Conservation (phyloP, 805 yeast genomes). For the Cyberlindnera euphorbiae region DNA sequence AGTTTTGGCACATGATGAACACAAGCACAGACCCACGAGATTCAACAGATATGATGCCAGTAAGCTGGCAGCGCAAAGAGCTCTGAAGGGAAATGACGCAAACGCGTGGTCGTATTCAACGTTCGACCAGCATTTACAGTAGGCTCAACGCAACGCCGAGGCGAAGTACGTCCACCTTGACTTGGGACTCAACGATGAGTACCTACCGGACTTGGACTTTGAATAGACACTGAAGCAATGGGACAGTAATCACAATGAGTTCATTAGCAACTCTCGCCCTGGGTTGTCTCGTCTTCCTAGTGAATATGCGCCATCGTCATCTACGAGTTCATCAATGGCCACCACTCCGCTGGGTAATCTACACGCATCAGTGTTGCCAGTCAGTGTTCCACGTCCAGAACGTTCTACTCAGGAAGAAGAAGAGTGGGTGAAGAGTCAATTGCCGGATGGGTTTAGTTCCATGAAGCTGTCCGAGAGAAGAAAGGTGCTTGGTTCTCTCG, state of each 20-base stretch:
- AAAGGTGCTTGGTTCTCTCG: conserved; percentile 32
- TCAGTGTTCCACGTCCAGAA: conserved; percentile 29
- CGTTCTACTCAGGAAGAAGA: conserved; percentile 22
- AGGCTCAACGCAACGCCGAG: conserved; percentile 1
- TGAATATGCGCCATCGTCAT: no score
- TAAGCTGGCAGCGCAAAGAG: background rate
- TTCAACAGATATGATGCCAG: conserved; percentile 2
- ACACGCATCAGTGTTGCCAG: conserved; percentile 34
- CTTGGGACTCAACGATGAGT: conserved; percentile 66
- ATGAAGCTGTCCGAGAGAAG: conserved; percentile 60
- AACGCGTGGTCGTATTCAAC: conserved; percentile 5
- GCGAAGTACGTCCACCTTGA: conserved; percentile 5
- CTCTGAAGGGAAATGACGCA: conserved; percentile 1
- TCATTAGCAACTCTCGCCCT: no score
- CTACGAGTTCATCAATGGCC: conserved; percentile 12
- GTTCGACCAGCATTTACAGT: conserved; percentile 3
- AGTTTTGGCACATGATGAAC: conserved; percentile 41
- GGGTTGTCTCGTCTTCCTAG: no score
- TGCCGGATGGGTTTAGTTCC: conserved; percentile 50
- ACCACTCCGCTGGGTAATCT: conserved; percentile 24
- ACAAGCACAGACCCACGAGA: conserved; percentile 40
- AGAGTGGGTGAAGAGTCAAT: conserved; percentile 26
- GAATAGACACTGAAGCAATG: conserved; percentile 43
- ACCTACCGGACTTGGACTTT: conserved; percentile 67
- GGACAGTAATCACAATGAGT: conserved; percentile 26